Conservation (phyloP, 768 basidiomycete species). For the Tylopilus intermedius region DNA sequence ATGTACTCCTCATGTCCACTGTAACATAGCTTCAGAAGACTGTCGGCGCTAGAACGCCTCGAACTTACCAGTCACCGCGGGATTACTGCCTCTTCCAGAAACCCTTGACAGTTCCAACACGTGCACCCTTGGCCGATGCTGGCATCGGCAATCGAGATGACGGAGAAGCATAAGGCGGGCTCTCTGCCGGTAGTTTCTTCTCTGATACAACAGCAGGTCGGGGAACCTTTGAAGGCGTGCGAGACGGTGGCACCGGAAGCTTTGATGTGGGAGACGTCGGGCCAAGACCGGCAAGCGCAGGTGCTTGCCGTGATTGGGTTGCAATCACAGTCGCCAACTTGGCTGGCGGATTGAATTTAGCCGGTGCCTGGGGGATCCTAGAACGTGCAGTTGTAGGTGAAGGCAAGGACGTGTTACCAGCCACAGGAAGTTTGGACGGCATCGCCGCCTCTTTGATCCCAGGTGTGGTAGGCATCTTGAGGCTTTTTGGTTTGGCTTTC, state of each 20-base stretch:
- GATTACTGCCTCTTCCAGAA: slow-evolving; percentile 28
- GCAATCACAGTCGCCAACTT: slow-evolving; percentile 29
- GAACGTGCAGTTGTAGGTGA: slow-evolving; percentile 6
- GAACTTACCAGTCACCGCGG: slow-evolving; percentile 8
- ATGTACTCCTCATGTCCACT: slow-evolving; percentile 1
- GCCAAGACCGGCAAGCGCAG: neutral
- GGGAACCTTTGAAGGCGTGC: slow-evolving; percentile 7
- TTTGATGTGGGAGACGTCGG: slow-evolving; percentile 15
- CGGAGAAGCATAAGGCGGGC: neutral
- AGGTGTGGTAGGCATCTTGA: slow-evolving; percentile 12
- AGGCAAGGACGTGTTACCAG: slow-evolving; percentile 2
- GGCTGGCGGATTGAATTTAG: slow-evolving; percentile 27
- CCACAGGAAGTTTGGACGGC: slow-evolving; percentile 16
- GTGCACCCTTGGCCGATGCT: slow-evolving; percentile 17
- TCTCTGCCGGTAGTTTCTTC: slow-evolving; percentile 10
- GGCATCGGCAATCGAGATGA: slow-evolving; percentile 25
- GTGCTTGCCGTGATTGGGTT: slow-evolving; percentile 17
- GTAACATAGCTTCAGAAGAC: neutral
- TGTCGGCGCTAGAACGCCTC: neutral
- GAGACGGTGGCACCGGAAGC: slow-evolving; percentile 19
- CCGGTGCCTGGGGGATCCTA: slow-evolving; percentile 21
- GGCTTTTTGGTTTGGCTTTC: slow-evolving; percentile 22
- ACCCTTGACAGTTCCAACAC: slow-evolving; percentile 26
- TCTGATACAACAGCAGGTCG: slow-evolving; percentile 3
- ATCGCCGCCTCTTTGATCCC: neutral